Base-by-base conservation (phyloP, 805 yeast genomes). In the Kuraishia floccosa region DNA sequence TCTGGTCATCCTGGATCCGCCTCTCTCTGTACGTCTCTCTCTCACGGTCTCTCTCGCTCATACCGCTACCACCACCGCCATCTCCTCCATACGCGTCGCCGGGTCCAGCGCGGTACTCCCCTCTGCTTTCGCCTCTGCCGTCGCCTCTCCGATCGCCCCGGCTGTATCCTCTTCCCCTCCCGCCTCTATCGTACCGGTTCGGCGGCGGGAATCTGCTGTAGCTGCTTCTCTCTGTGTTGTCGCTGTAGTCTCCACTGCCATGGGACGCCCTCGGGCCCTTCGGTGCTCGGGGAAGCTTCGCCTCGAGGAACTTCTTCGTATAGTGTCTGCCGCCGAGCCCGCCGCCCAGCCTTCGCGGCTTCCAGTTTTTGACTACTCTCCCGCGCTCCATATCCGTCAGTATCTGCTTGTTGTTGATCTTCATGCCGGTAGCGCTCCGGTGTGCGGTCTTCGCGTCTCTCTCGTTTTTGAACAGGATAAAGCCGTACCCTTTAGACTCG, bases 281-380 rank as follows among this genome's bases (percentile, higher is more conserved):
- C 14, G n/a, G 13, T 24, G 14, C 27, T 17, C n/a, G 27, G 16
- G n/a, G n/a, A n/a, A n/a, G n/a, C n/a, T n/a, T n/a, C n/a, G n/a
- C n/a, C n/a, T n/a, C n/a, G n/a, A n/a, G n/a, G n/a, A 30, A 38
- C 10, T 39, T 49, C 36, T 52, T 58, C 3, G 73, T 63, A 45
- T 76, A 76, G 30, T 30, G 33, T 33, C 91, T 61, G 2, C 95
- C 95, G 4, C 96, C 96, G n/a, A 82, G 53, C 0, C 96, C 96
- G 4, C 96, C 96, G 1, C 95, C 96, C 3, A 89, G 58, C 35
- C 89, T 50, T 42, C 80, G 49, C 1, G 93, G 91, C 33, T 63
- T 66, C 80, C 87, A 82, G 40, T 65, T 68, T 33, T 77, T 67
- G 11, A 69, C 66, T 1, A 72, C 51, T 28, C 91, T 55, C 2